Percentiles rank a stretch among this genome's conserved stretches.
These are phyloP conservation scores for Stagonosporopsis vannaccii DNA, from an alignment of 2,329 filamentous ascomycete genomes.

Conservation along the genomic window DNA sequence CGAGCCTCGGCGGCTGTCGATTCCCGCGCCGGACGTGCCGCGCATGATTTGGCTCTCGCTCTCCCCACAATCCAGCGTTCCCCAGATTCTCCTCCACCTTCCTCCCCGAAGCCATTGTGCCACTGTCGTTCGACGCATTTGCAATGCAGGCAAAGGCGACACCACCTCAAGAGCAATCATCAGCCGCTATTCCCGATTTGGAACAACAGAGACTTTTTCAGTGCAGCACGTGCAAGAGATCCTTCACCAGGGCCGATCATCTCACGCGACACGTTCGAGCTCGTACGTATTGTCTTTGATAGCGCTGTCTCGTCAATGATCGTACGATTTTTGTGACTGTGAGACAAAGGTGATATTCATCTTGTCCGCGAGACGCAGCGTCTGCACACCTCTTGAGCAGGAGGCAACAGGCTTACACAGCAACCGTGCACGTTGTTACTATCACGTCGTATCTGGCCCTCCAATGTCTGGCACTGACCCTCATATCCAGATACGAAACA, in stretches of 20 bases:
- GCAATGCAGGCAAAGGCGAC: slow-evolving; percentile 29
- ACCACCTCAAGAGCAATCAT: slow-evolving; percentile 10
- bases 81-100: slow-evolving; percentile 36
- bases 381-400: neutral
- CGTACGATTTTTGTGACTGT: neutral
- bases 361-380: neutral
- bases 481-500: slow-evolving; percentile 47
- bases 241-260: slow-evolving; percentile 62
- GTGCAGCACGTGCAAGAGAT: slow-evolving; percentile 61
- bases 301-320: neutral
- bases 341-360: neutral
- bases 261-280: slow-evolving; percentile 62
- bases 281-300: slow-evolving; percentile 40
- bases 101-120: slow-evolving; percentile 26
- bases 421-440: neutral
- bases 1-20: neutral
- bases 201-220: slow-evolving; percentile 50
- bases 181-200: slow-evolving; percentile 23
- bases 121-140: slow-evolving; percentile 17
- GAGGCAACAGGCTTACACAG: neutral
- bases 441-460: neutral
- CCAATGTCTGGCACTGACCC: slow-evolving; percentile 16
- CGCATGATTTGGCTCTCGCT: slow-evolving; percentile 21
- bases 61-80: slow-evolving; percentile 18
- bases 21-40: slow-evolving; percentile 3